phyloP scores from a whole-genome alignment of 176 grass and related monocot genomes.

The Cocos nucifera region DNA sequence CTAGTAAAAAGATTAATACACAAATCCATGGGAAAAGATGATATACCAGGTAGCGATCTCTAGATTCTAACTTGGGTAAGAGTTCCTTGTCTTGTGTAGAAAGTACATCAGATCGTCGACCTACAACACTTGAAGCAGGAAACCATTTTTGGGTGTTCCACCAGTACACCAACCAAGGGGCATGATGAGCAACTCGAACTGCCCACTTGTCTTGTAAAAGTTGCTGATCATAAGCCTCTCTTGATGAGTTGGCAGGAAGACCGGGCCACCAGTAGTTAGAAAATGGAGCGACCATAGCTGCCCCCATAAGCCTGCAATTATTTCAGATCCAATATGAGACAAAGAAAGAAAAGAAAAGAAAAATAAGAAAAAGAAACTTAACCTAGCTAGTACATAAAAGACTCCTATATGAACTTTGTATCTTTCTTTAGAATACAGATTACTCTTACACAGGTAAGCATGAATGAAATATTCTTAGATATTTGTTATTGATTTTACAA shows the following conservation, averaged over 20 bases:
- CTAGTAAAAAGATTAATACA: not conserved
- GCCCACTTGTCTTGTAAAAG: conserved; percentile 55
- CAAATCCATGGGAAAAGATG: not conserved
- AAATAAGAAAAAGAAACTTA: no score
- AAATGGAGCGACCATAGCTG: conserved; percentile 57
- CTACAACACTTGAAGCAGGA: conserved; percentile 53
- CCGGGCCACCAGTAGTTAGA: conserved; percentile 90
- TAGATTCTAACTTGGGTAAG: conserved; percentile 21
- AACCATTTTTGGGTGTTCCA: conserved; percentile 92
- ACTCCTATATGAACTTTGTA: no score
- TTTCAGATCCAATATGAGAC: no score
- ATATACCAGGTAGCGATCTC: conserved; percentile 25
- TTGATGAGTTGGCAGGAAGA: conserved; percentile 41
- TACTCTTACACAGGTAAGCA: no score
- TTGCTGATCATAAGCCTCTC: conserved; percentile 57
- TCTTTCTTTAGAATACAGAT: no score
- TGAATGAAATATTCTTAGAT: no score
- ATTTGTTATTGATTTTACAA: no score
- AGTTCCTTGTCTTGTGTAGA: conserved; percentile 39
- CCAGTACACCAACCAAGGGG: conserved; percentile 69
- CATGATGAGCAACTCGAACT: conserved; percentile 61
- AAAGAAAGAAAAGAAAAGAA: no score
- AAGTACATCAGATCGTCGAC: conserved; percentile 26
- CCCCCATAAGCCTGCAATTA: conserved; percentile 48
- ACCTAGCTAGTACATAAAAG: no score